Percentiles rank a stretch among this genome's conserved stretches.
Evolutionary conservation across 23 red algal species (phyloP).

Genomic region (Pyropia haitanensis): DNA sequence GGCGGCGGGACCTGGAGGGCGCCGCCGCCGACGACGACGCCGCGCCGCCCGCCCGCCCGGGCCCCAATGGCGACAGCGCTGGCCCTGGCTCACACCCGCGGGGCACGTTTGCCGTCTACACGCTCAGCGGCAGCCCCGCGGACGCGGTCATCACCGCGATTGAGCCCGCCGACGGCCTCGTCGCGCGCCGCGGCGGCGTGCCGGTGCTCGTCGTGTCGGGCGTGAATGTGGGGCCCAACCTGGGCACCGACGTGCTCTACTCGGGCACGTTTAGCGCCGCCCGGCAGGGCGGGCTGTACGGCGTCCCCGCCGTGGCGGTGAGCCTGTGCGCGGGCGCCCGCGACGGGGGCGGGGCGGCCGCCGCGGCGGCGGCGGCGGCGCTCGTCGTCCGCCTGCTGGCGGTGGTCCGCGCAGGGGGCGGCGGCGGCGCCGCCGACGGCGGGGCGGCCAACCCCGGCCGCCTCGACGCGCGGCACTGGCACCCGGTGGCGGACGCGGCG

Average conservation of each 20-base stretch:
- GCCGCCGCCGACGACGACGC: background rate
- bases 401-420: constrained; percentile 7
- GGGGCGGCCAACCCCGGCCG: too few relatives aligned
- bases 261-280: constrained; percentile 97
- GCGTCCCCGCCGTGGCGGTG: constrained; percentile 69
- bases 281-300: constrained; percentile 80
- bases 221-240: constrained; percentile 80
- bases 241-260: constrained; percentile 82
- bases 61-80: background rate
- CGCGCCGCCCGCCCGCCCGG: background rate
- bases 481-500: background rate
- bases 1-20: constrained; percentile 28
- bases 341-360: constrained; percentile 18
- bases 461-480: too few relatives aligned
- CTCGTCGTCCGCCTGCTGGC: constrained; percentile 8
- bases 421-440: background rate
- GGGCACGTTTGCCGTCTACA: constrained; percentile 46
- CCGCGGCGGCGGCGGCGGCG: constrained; percentile 9
- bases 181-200: constrained; percentile 16
- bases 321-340: constrained; percentile 35
- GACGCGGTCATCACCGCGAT: constrained; percentile 78
- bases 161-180: constrained; percentile 52
- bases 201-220: constrained; percentile 69
- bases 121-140: constrained; percentile 70
- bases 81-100: background rate